Evolutionary conservation across 768 basidiomycete species (phyloP), one percentile per base, ranked within the genome.

Genomic region (Mycena leptocephala): DNA sequence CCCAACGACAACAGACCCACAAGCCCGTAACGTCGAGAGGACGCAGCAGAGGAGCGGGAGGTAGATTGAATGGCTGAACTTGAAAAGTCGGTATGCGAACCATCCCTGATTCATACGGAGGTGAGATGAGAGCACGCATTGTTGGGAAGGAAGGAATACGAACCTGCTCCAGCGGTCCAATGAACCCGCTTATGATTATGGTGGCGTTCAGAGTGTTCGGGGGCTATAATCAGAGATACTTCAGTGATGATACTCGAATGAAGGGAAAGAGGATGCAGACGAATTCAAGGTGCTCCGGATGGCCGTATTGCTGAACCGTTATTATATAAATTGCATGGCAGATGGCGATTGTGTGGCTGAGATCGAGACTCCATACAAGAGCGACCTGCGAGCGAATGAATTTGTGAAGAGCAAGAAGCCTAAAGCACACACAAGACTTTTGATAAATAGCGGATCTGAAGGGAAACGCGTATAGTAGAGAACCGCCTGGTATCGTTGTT

Each of bases 401-500:
- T 53, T 62, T 2, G 24, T 10, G 20, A 20, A n/a, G 24, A 5
- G 16, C 33, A 5, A 5, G 4, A 22, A 26, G 26, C 26, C 24
- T 30, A 7, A 3, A 7, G 2, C 32, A 51, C 58, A 22, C 28
- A 70, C 69, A 24, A 74, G 26, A 26, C 24, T n/a, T 41, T 74
- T 74, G 26, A 74, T 46, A n/a, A 63, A 8, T 30, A 39, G 37
- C 4, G 66, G 24, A 56, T 74, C 73, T 4, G 28, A 28, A 13
- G 74, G 61, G 24, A 75, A 75, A 65, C 68, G 74, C 63, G 73
- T 69, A 59, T 68, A 70, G 62, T 70, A 70, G 13, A 75, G 68
- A 22, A 37, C 24, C 37, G 64, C 61, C 74, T 75, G 32, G n/a
- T 35, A 6, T 11, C 16, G 10, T 26, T 35, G 10, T 11, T 8